These are phyloP conservation scores for Trichoderma orchidacearum DNA, from an alignment of 495 filamentous ascomycete species.

Conservation along the genomic window DNA sequence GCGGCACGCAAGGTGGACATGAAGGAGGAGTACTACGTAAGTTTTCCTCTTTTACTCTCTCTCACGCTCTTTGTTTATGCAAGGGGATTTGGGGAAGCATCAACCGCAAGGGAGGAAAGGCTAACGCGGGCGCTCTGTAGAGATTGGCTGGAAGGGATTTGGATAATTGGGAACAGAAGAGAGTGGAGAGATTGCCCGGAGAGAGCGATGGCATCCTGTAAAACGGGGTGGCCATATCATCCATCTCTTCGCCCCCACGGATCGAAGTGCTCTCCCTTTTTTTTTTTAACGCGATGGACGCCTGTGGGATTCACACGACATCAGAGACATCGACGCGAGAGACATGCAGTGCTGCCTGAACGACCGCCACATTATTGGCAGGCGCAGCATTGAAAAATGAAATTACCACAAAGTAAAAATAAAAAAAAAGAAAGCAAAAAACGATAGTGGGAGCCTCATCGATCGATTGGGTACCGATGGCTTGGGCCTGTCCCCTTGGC, in stretches of 20 bases:
- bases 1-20: slow-evolving; percentile 60
- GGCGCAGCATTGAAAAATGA: background rate
- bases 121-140: slow-evolving; percentile 25
- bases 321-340: background rate
- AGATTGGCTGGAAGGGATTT: slow-evolving; percentile 81
- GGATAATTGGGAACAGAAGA: slow-evolving; percentile 92
- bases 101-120: background rate
- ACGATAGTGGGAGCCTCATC: background rate
- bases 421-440: background rate
- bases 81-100: background rate
- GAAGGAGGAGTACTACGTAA: slow-evolving; percentile 88
- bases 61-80: background rate
- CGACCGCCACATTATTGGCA: background rate
- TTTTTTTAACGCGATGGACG: no score
- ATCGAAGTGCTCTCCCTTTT: no score
- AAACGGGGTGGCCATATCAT: slow-evolving; percentile 5
- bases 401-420: background rate
- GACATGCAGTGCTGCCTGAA: background rate
- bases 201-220: slow-evolving; percentile 79
- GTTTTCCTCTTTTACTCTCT: slow-evolving; percentile 22
- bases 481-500: background rate
- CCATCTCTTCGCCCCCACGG: no score
- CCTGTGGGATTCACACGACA: no score
- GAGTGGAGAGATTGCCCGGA: slow-evolving; percentile 74
- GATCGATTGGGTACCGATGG: background rate